phyloP scores from a whole-genome alignment of 2,329 filamentous ascomycete genomes.

The Cercospora sp. region DNA sequence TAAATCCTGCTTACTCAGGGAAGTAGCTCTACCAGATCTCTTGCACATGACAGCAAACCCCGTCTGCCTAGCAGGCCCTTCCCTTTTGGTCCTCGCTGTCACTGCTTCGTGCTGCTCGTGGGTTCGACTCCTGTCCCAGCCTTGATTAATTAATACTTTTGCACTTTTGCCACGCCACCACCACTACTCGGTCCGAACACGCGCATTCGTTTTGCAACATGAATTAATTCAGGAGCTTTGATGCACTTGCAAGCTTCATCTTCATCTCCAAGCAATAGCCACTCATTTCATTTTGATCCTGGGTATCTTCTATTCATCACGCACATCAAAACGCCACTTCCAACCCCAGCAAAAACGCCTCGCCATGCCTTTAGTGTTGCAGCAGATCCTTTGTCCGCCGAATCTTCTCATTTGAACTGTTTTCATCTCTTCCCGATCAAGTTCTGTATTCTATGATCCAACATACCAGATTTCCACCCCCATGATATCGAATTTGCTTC shows the following conservation, averaged over 20 bases:
- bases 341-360: neutral
- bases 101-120: neutral
- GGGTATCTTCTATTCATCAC: conserved; percentile 2
- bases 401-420: neutral
- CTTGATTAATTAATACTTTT: no score
- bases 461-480: conserved; percentile 94
- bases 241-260: neutral
- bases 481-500: conserved; percentile 84
- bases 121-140: neutral
- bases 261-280: neutral
- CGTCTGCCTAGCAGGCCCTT: neutral
- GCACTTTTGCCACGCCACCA: neutral
- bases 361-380: neutral
- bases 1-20: neutral
- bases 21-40: neutral
- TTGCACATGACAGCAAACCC: neutral
- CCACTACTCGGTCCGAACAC: no score
- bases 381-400: neutral
- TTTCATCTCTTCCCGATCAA: neutral
- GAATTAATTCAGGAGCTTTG: neutral
- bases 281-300: neutral
- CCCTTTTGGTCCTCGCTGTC: conserved; percentile 1
- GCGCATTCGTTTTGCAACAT: neutral
- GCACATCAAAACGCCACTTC: neutral
- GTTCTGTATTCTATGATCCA: conserved; percentile 47